Percentiles rank a stretch among this genome's conserved stretches.
These are phyloP conservation scores for Candolleomyces aberdarensis DNA, from an alignment of 768 basidiomycete species.

Conservation along the genomic window DNA sequence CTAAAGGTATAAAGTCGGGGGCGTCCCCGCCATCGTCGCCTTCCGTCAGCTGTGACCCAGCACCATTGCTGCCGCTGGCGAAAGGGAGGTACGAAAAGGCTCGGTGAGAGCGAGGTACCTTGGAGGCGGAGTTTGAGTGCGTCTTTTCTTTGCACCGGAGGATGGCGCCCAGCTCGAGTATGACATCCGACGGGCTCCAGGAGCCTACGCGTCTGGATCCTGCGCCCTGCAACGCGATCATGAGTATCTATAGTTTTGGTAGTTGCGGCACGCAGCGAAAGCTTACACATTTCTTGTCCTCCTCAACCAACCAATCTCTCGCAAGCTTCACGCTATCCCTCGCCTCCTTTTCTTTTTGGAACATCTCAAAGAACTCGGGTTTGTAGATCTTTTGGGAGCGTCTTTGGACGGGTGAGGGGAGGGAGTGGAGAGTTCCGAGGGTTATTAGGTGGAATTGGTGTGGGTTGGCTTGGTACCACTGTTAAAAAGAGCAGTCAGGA, in stretches of 20 bases:
- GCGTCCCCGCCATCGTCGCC: constrained; percentile 22
- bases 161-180: constrained; percentile 56
- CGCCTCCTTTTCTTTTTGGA: constrained; percentile 55
- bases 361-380: constrained; percentile 76
- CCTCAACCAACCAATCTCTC: constrained; percentile 52
- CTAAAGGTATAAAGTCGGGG: constrained; percentile 10
- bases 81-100: background rate
- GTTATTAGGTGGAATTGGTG: constrained; percentile 85
- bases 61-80: too few species aligned
- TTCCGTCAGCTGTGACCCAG: constrained; percentile 30
- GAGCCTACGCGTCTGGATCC: constrained; percentile 29
- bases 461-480: constrained; percentile 71
- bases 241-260: background rate
- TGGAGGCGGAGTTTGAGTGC: background rate
- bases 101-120: constrained; percentile 14
- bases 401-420: constrained; percentile 83
- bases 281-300: constrained; percentile 16
- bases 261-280: background rate
- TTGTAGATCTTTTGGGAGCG: constrained; percentile 82
- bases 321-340: constrained; percentile 57
- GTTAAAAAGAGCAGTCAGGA: background rate
- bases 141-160: constrained; percentile 44
- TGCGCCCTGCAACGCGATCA: constrained; percentile 14
- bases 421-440: constrained; percentile 79
- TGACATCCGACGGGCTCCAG: constrained; percentile 53